Percentiles rank a stretch among this genome's conserved stretches.
Conservation (phyloP, 2,329 filamentous ascomycete genomes). For the Penicillium glabrum region DNA sequence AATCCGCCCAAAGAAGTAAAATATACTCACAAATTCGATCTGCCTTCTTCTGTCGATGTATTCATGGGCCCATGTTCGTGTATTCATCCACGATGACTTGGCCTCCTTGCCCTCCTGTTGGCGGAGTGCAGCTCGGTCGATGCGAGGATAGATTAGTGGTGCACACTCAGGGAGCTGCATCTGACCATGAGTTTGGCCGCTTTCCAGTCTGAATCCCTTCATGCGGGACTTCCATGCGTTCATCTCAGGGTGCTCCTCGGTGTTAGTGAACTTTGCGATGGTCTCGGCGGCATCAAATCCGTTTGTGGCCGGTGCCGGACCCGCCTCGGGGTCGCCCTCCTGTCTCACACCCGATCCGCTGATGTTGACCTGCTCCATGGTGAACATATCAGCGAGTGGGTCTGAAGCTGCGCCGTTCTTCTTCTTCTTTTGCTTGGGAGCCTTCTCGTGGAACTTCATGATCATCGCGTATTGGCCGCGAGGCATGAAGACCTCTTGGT, state of each 20-base stretch:
- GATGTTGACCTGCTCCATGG: conserved; percentile 7
- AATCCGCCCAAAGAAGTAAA: neutral
- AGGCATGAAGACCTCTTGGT: conserved; percentile 31
- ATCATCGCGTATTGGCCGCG: conserved; percentile 31
- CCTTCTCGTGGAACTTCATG: conserved; percentile 26
- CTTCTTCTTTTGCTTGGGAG: conserved; percentile 1
- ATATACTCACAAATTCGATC: conserved; percentile 2
- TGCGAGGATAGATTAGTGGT: conserved; percentile 11
- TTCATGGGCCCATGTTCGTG: conserved; percentile 11
- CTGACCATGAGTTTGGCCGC: conserved; percentile 1
- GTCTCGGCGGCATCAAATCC: neutral
- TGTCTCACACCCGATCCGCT: neutral
- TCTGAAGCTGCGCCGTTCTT: neutral
- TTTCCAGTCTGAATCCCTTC: conserved; percentile 4
- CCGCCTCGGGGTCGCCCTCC: neutral
- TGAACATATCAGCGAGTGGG: conserved; percentile 6
- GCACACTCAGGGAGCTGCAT: conserved; percentile 11
- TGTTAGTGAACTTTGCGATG: conserved; percentile 1
- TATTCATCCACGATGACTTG: neutral
- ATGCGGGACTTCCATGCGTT: neutral
- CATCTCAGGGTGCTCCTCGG: conserved; percentile 1
- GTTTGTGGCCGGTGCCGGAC: neutral
- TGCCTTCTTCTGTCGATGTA: conserved; percentile 12
- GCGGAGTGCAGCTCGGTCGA: conserved; percentile 2
- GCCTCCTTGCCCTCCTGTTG: neutral